Conservation (phyloP, 2,329 filamentous ascomycete genomes). For the Thermoascus crustaceus region DNA sequence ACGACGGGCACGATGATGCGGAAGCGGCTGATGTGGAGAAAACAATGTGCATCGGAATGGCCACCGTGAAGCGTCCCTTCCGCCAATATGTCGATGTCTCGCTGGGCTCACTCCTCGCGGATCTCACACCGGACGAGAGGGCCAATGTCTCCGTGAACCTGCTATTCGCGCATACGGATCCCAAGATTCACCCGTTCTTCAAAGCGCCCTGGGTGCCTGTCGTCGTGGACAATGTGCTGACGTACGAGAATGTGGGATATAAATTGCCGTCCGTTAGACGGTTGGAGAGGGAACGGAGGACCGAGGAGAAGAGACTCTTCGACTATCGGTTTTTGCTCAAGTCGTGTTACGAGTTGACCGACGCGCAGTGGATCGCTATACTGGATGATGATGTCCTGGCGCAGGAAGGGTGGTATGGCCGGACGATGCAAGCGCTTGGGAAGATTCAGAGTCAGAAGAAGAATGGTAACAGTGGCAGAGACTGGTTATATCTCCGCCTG, state of each 20-base stretch:
- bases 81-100: constrained; percentile 34
- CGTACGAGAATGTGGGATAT: constrained; percentile 27
- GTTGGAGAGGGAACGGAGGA: constrained; percentile 13
- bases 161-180: constrained; percentile 38
- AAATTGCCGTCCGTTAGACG: constrained; percentile 5
- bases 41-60: constrained; percentile 37
- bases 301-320: constrained; percentile 34
- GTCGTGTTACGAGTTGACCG: constrained; percentile 29
- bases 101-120: constrained; percentile 38
- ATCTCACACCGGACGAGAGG: constrained; percentile 33
- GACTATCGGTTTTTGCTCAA: constrained; percentile 39
- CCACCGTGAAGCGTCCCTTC: constrained; percentile 34
- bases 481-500: constrained; percentile 37
- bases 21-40: constrained; percentile 5
- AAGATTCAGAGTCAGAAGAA: constrained; percentile 18
- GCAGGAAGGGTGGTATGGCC: constrained; percentile 39
- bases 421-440: constrained; percentile 31
- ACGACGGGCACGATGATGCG: neutral
- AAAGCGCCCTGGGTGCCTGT: constrained; percentile 34
- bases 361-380: constrained; percentile 37
- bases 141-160: constrained; percentile 34
- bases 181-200: constrained; percentile 35
- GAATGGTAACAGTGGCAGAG: neutral
- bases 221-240: constrained; percentile 34
- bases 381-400: constrained; percentile 43